phyloP scores from a whole-genome alignment of 1,139 yeast genomes.

The Blastobotrys apis region DNA sequence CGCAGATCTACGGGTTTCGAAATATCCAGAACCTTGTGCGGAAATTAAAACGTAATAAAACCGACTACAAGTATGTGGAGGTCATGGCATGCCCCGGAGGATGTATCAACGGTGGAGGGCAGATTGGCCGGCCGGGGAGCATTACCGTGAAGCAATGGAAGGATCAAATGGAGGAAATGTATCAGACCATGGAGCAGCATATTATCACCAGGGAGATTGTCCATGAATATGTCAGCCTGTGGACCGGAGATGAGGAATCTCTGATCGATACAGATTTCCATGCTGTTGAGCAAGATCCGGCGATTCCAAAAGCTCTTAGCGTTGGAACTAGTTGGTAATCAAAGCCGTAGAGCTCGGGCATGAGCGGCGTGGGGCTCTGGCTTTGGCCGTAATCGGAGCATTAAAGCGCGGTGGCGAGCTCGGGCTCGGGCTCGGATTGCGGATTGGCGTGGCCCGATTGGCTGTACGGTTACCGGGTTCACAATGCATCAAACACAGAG shows the following conservation, averaged over 20 bases:
- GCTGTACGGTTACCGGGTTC: too few relatives aligned
- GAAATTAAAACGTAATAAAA: conserved; percentile 54
- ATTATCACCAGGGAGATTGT: conserved; percentile 11
- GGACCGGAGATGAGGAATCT: conserved; percentile 13
- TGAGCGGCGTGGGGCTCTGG: not conserved
- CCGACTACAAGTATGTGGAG: conserved; percentile 77
- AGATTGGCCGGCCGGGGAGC: conserved; percentile 51
- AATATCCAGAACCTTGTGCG: conserved; percentile 92
- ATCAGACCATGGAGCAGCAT: conserved; percentile 26
- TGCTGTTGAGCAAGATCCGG: conserved; percentile 17
- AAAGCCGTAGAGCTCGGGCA: not conserved
- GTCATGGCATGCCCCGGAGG: conserved; percentile 99
- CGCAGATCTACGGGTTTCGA: conserved; percentile 85
- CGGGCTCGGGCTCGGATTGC: too few relatives aligned
- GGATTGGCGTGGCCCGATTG: not conserved
- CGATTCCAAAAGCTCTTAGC: conserved; percentile 20
- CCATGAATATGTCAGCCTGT: conserved; percentile 15
- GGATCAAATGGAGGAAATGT: conserved; percentile 31
- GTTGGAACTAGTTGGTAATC: conserved; percentile 27
- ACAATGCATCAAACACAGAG: too few relatives aligned
- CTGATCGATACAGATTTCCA: conserved; percentile 22
- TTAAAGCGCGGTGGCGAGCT: too few relatives aligned
- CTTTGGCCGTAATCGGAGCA: too few relatives aligned
- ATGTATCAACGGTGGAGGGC: conserved; percentile 97
- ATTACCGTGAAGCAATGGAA: conserved; percentile 34